phyloP scores from a whole-genome alignment of 768 basidiomycete genomes.

The Chalciporus chontae region DNA sequence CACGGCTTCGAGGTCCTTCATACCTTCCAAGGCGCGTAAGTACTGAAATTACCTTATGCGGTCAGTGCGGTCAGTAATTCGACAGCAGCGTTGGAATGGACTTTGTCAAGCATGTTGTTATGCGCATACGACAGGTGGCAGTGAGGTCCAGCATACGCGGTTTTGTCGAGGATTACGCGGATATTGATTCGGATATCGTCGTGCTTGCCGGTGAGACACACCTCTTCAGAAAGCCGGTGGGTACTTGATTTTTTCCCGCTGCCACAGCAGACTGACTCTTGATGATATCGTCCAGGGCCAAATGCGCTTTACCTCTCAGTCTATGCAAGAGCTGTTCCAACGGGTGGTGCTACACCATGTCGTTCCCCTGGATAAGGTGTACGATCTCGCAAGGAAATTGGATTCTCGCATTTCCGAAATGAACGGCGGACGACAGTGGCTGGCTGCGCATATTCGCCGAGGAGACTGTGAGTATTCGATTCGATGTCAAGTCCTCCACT shows the following conservation, averaged over 20 bases:
- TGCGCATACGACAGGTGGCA: conserved; percentile 33
- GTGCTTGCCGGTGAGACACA: conserved; percentile 39
- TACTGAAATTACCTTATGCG: conserved; percentile 1
- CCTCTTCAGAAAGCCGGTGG: conserved; percentile 26
- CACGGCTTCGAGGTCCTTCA: conserved; percentile 39
- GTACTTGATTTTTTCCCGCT: not conserved
- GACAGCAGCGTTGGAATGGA: conserved; percentile 36
- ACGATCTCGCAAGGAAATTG: conserved; percentile 23
- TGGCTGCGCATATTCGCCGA: conserved; percentile 37
- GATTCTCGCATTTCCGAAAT: conserved; percentile 21
- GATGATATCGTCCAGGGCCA: conserved; percentile 15
- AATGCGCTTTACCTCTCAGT: conserved; percentile 24
- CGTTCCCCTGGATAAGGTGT: conserved; percentile 22
- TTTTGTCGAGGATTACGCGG: conserved; percentile 35
- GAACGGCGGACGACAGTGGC: conserved; percentile 32
- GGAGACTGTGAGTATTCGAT: conserved; percentile 32
- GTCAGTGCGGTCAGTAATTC: not conserved
- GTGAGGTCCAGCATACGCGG: conserved; percentile 33
- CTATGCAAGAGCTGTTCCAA: conserved; percentile 19
- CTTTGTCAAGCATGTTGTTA: conserved; percentile 36
- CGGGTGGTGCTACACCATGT: conserved; percentile 23
- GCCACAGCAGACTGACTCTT: not conserved
- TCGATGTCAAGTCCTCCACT: not conserved
- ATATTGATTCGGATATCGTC: conserved; percentile 33
- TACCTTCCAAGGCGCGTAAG: conserved; percentile 40